A percentile compares a stretch with the other conserved stretches of the same genome.
phyloP scores from a whole-genome alignment of 257 asterid species.

The Dorcoceras hygrometricum region DNA sequence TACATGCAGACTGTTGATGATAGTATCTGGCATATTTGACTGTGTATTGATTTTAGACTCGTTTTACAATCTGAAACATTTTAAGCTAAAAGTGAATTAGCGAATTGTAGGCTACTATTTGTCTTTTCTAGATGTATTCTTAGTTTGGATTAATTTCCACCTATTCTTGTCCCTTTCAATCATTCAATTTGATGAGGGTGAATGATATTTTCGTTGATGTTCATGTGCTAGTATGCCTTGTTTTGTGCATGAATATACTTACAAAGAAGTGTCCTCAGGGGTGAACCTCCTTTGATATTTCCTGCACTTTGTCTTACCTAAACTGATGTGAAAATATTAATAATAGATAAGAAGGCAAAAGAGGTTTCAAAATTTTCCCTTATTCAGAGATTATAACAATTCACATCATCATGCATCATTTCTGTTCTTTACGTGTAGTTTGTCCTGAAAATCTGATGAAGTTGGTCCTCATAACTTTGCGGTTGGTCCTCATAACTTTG shows the following conservation, averaged over 20 bases:
- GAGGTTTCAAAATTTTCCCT: background rate
- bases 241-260: conserved; percentile 14
- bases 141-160: background rate
- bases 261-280: background rate
- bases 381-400: background rate
- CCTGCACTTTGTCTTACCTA: background rate
- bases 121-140: background rate
- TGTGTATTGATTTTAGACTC: conserved; percentile 6
- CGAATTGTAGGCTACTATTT: background rate
- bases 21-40: conserved; percentile 1
- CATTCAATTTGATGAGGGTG: conserved; percentile 7
- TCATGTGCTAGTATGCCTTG: conserved; percentile 9
- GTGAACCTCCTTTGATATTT: conserved; percentile 11
- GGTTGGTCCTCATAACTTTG: background rate
- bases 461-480: background rate
- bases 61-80: background rate
- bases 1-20: conserved; percentile 4
- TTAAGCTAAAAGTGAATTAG: background rate
- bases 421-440: background rate
- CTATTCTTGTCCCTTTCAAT: conserved; percentile 16
- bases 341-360: conserved; percentile 2
- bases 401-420: background rate
- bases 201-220: background rate
- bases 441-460: background rate
- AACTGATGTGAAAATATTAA: conserved; percentile 2